These are phyloP conservation scores for Pestalotiopsis sp. DNA, from an alignment of 2,329 filamentous ascomycete genomes.

Conservation along the genomic window DNA sequence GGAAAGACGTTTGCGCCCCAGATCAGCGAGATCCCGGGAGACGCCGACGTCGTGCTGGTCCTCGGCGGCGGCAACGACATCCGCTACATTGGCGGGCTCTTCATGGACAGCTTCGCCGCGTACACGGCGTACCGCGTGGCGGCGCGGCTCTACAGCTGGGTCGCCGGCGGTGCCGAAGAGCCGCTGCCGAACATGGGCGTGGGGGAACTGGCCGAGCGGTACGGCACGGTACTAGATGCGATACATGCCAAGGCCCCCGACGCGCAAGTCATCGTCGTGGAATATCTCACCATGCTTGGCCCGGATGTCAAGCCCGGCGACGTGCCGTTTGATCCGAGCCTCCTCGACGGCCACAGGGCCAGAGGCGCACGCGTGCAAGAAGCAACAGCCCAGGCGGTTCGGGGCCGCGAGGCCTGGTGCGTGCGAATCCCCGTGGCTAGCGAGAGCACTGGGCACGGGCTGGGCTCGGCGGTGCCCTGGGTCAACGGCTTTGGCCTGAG, in stretches of 20 bases:
- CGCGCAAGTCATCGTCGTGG: conserved; percentile 43
- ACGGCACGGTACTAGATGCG: conserved; percentile 25
- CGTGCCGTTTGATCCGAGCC: conserved; percentile 27
- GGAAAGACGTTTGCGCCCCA: conserved; percentile 33
- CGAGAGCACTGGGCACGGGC: conserved; percentile 26
- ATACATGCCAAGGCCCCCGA: conserved; percentile 38
- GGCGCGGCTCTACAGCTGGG: not conserved
- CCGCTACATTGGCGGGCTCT: conserved; percentile 36
- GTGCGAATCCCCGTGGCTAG: conserved; percentile 23
- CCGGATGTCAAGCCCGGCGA: conserved; percentile 24
- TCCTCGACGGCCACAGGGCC: conserved; percentile 25
- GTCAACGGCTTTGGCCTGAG: conserved; percentile 29
- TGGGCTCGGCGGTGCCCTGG: conserved; percentile 30
- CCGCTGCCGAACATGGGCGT: conserved; percentile 14
- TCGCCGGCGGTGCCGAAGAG: not conserved
- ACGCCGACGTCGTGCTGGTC: conserved; percentile 37
- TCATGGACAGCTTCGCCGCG: conserved; percentile 15
- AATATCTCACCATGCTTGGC: conserved; percentile 36
- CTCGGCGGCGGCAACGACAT: conserved; percentile 41
- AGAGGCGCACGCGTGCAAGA: conserved; percentile 23
- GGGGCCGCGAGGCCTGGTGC: conserved; percentile 28
- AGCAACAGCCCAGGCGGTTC: conserved; percentile 25
- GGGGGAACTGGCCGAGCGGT: conserved; percentile 24
- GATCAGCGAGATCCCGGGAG: conserved; percentile 31
- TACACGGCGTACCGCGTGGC: not conserved